These are phyloP conservation scores for Microsporum audouinii DNA, from an alignment of 2,329 filamentous ascomycete species.

Conservation along the genomic window DNA sequence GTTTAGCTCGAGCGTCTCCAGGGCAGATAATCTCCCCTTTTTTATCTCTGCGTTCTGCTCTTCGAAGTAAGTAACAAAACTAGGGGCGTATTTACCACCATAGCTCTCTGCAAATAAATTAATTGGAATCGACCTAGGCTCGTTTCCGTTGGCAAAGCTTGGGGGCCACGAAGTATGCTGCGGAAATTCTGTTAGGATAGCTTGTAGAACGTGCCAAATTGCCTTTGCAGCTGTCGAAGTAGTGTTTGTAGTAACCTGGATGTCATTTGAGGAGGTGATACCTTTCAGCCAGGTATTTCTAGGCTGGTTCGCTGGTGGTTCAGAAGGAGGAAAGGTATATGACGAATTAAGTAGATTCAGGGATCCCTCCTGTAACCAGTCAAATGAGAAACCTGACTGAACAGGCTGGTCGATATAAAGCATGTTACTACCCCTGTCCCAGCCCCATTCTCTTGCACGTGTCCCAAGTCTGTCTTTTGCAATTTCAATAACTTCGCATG, in stretches of 20 bases:
- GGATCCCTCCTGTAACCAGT: slow-evolving; percentile 6
- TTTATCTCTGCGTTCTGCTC: neutral
- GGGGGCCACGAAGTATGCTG: neutral
- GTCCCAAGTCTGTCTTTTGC: slow-evolving; percentile 43
- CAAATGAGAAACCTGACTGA: slow-evolving; percentile 41
- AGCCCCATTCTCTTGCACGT: slow-evolving; percentile 47
- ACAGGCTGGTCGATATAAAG: slow-evolving; percentile 60
- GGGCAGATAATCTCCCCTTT: neutral
- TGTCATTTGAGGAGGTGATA: neutral
- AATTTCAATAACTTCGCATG: slow-evolving; percentile 36
- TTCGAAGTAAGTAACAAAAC: neutral
- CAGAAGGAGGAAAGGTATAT: neutral
- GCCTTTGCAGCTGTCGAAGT: neutral
- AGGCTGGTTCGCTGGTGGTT: neutral
- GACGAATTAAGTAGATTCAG: neutral
- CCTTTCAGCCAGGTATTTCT: neutral
- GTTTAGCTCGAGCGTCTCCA: neutral
- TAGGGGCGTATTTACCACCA: slow-evolving; percentile 30
- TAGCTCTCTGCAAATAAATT: slow-evolving; percentile 35
- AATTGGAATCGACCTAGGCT: slow-evolving; percentile 18
- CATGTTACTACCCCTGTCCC: slow-evolving; percentile 51
- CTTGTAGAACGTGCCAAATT: slow-evolving; percentile 27
- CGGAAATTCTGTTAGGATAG: slow-evolving; percentile 53
- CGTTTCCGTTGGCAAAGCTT: slow-evolving; percentile 29
- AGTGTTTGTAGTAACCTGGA: slow-evolving; percentile 24